A percentile compares a stretch with the other conserved stretches of the same genome.
Evolutionary conservation across 75 land plant species (phyloP).

Genomic region (Pinus albicaulis): DNA sequence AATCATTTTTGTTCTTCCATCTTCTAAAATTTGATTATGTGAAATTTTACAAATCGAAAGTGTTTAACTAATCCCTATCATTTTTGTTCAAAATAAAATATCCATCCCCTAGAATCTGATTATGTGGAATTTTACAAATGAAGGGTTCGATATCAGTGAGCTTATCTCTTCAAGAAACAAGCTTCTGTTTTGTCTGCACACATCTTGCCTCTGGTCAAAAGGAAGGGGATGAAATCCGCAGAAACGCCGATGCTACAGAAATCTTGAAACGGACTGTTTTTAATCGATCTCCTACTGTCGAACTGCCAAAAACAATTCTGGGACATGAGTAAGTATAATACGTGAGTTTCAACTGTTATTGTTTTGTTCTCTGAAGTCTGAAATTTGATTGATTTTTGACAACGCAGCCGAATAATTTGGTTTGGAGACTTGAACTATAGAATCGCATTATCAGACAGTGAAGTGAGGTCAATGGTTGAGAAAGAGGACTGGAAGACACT

Average conservation of each 20-base stretch:
- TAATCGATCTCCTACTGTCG: conserved; percentile 23
- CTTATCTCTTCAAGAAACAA: conserved; percentile 64
- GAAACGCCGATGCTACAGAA: conserved; percentile 59
- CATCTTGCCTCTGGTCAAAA: conserved; percentile 84
- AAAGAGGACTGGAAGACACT: conserved; percentile 54
- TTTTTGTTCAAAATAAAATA: too few relatives aligned
- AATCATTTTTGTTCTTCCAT: too few relatives aligned
- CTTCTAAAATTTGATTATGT: too few relatives aligned
- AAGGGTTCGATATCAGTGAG: conserved; percentile 89
- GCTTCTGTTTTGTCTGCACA: conserved; percentile 86
- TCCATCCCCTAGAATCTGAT: too few relatives aligned
- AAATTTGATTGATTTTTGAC: not conserved
- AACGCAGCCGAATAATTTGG: conserved; percentile 67
- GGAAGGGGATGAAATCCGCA: conserved; percentile 61
- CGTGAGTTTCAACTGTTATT: not conserved
- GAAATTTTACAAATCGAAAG: too few relatives aligned
- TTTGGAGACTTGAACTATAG: conserved; percentile 88
- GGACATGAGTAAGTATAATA: conserved; percentile 72
- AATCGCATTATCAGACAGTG: conserved; percentile 44
- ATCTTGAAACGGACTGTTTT: conserved; percentile 66
- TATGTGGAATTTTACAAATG: not conserved
- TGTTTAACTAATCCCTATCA: too few relatives aligned
- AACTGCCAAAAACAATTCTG: conserved; percentile 44
- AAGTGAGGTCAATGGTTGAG: conserved; percentile 33
- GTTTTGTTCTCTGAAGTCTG: not conserved